Base-by-base conservation (phyloP, 345 rosid genomes). In the Balakata baccata region DNA sequence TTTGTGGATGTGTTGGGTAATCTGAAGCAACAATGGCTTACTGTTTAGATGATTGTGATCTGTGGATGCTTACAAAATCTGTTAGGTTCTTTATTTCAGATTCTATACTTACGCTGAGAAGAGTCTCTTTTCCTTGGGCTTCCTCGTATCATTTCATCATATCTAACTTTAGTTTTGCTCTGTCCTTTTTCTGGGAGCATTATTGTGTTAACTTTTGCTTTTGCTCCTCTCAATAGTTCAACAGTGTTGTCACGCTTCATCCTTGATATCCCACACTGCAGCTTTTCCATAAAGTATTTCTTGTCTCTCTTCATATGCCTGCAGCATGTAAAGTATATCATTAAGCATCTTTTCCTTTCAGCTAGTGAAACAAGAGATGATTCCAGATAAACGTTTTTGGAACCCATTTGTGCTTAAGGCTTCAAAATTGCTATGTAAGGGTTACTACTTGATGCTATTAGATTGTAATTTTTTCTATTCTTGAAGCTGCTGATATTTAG, bases 131-230 rank as follows among this genome's bases (percentile, higher is more conserved):
- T 45, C 20, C 29, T 29, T 11, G 81, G 72, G 67, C 70, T 77
- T 14, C 78, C 89, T 6, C 89, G 86, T 74, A 87, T 80, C 92
- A 89, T 86, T 77, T 89, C 94, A 23, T 78, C 87, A 67, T 87
- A 87, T 6, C 80, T 70, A 4, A 89, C 80, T 46, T 68, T 22
- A n/a, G 57, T 51, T 60, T 46, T 72, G 56, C 53, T 65, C 34
- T 22, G 22, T 62, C 7, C 61, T 58, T 49, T 76, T 39, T 74
- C 18, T 7, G 75, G 34, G 20, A 61, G 53, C 4, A 10, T 49
- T 54, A 22, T 76, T 16, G 49, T 43, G 37, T 0, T 57, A 14
- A 43, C 63, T 72, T 23, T 77, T 56, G 61, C 70, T 59, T 76
- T 81, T 7, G 81, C 79, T 53, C 80, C 74, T 77, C 83, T 83